Base-by-base conservation (phyloP, 2,329 filamentous ascomycete species). In the Cladosporium sphaerospermum region DNA sequence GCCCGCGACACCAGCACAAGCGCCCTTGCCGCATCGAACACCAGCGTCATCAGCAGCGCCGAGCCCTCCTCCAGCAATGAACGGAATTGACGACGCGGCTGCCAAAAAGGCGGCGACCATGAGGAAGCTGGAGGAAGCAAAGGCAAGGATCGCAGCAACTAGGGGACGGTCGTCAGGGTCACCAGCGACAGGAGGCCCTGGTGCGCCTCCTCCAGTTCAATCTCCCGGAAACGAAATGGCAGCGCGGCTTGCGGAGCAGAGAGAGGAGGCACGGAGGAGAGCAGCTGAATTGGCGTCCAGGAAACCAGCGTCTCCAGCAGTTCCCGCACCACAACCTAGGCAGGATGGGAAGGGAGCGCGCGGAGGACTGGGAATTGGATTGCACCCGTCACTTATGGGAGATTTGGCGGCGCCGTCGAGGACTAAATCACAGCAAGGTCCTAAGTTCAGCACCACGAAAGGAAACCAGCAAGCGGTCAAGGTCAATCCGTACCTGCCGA, bases 361-460 rank as follows among this genome's bases (percentile, higher is more conserved):
- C 61, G 86, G 87, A 54, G 87, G 87, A 16, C 71, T 91, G 43
- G 86, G 87, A 59, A 83, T 89, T 28, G 86, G 85, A 28, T 74
- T 92, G 53, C 88, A 92, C 66, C 89, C 89, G 32, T 86, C 86
- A 7, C 76, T 96, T 43, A 69, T 83, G 46, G 73, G 74, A 5
- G 79, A 79, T 62, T 61, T 55, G 16, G 54, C 40, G 36, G 55
- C 55, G 31, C 50, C 65, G 37, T 63, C 69, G 44, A 76, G 79
- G 52, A 70, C 72, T 40, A 73, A 74, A 55, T 66, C 73, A 36
- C 71, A 73, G 51, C 75, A 75, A 46, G 61, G 61, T 16, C 71
- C 76, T 1, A 80, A 78, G 60, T 79, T 79, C 59, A 75, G 76
- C 39, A 78, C 77, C 1, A 77, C 76, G 2, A 74, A 79, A 66